A percentile compares a stretch with the other conserved stretches of the same genome.
Evolutionary conservation across 2,329 filamentous ascomycete species (phyloP).

Genomic region (Neurospora sp.): DNA sequence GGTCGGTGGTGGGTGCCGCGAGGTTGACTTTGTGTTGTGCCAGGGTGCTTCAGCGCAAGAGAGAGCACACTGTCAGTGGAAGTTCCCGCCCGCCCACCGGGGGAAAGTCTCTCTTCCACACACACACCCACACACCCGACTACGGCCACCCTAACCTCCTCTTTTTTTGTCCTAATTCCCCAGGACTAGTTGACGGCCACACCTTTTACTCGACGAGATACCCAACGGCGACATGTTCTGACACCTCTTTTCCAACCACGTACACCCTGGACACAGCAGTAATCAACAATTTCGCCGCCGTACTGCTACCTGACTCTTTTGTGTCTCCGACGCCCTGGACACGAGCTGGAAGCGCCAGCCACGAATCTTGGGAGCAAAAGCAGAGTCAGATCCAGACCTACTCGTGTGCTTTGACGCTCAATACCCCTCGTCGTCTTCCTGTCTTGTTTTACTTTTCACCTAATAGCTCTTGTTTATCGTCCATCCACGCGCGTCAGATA

Average conservation of each 20-base stretch:
- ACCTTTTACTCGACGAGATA: neutral
- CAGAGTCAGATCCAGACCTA: neutral
- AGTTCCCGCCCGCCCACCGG: neutral
- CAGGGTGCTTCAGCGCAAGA: neutral
- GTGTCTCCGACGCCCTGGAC: neutral
- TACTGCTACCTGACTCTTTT: neutral
- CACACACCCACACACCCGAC: neutral
- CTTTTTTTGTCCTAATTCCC: neutral
- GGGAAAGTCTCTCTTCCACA: neutral
- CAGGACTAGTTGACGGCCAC: neutral
- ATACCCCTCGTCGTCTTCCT: slow-evolving; percentile 14
- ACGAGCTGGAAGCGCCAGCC: neutral
- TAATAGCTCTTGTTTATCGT: slow-evolving; percentile 1
- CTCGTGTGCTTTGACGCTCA: neutral
- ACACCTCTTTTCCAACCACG: neutral
- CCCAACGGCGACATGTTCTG: neutral
- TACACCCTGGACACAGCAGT: neutral
- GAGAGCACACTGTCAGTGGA: neutral
- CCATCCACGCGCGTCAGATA: neutral
- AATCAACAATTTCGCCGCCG: neutral
- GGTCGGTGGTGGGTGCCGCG: neutral
- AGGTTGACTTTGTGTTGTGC: neutral
- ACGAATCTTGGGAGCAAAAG: neutral
- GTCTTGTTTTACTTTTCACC: neutral
- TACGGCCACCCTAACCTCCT: neutral